phyloP scores from a whole-genome alignment of 1,139 yeast species.

The Arxiozyma heterogenica region DNA sequence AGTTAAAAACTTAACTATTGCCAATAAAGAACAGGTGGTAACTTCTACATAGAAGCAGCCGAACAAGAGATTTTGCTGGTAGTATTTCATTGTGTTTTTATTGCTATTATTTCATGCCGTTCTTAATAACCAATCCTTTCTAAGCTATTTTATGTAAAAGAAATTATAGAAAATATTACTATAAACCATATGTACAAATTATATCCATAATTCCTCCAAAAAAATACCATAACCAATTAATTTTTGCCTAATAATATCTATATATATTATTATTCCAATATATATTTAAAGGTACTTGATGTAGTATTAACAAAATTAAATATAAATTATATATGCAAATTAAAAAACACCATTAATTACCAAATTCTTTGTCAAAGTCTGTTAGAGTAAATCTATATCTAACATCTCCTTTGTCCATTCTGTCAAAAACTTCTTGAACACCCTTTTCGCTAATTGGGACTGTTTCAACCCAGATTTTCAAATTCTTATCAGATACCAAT shows the following conservation, averaged over 20 bases:
- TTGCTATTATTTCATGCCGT: too few species aligned
- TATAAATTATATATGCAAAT: not conserved
- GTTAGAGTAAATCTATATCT: conserved; percentile 57
- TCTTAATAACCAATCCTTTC: too few species aligned
- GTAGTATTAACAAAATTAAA: not conserved
- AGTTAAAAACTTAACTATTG: too few species aligned
- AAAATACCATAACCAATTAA: too few species aligned
- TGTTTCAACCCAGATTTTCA: conserved; percentile 53
- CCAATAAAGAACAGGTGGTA: too few species aligned
- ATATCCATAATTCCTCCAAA: not conserved
- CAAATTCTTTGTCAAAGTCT: conserved; percentile 31
- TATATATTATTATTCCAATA: too few species aligned
- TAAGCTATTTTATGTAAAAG: too few species aligned
- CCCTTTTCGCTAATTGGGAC: conserved; percentile 45
- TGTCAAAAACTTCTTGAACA: conserved; percentile 43
- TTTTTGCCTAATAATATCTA: not conserved
- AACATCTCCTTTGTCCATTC: conserved; percentile 46
- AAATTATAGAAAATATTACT: too few species aligned
- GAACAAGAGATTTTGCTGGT: too few species aligned
- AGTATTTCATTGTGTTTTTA: too few species aligned
- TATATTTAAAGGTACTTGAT: not conserved
- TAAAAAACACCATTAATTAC: conserved; percentile 3
- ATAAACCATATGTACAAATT: too few species aligned
- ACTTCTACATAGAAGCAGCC: too few species aligned
- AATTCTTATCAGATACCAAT: conserved; percentile 42